These are phyloP conservation scores for Phlegmacium glaucopus DNA, from an alignment of 768 basidiomycete genomes.

Conservation along the genomic window DNA sequence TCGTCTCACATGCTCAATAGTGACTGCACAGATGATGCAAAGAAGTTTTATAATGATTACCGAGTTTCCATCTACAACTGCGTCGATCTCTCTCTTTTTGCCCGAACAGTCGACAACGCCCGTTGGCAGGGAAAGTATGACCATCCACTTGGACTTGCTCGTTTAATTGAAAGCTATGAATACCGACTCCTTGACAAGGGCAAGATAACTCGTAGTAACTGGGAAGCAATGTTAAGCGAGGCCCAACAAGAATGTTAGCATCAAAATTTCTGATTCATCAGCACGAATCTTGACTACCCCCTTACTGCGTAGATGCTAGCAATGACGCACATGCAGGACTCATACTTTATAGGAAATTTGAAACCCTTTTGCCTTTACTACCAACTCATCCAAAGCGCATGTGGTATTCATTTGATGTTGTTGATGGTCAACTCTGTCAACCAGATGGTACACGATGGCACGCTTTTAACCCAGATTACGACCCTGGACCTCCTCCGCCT, in stretches of 20 bases:
- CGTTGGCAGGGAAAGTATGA: constrained; percentile 72
- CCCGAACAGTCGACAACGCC: constrained; percentile 64
- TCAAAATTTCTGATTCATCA: neutral
- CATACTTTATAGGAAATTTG: constrained; percentile 45
- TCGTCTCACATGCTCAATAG: constrained; percentile 7
- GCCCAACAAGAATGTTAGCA: constrained; percentile 60
- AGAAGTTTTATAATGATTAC: constrained; percentile 58
- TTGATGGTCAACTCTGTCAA: constrained; percentile 45
- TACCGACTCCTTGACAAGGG: constrained; percentile 53
- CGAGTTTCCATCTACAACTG: constrained; percentile 42
- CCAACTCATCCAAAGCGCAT: constrained; percentile 29
- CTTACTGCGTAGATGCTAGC: constrained; percentile 50
- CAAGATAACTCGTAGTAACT: constrained; percentile 61
- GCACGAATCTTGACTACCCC: constrained; percentile 1
- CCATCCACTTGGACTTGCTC: constrained; percentile 57
- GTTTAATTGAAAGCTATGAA: constrained; percentile 62
- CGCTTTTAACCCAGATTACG: constrained; percentile 62
- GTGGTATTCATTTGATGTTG: constrained; percentile 58
- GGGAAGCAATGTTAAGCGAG: constrained; percentile 49
- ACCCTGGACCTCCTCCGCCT: constrained; percentile 66
- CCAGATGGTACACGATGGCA: constrained; percentile 46
- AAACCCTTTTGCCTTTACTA: constrained; percentile 36
- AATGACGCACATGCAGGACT: constrained; percentile 72
- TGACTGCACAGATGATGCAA: constrained; percentile 52
- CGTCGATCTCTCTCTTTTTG: constrained; percentile 70